Evolutionary conservation across 345 rosid genomes (phyloP), one percentile per base, ranked within the genome.

Genomic region (Bretschneidera sinensis): DNA sequence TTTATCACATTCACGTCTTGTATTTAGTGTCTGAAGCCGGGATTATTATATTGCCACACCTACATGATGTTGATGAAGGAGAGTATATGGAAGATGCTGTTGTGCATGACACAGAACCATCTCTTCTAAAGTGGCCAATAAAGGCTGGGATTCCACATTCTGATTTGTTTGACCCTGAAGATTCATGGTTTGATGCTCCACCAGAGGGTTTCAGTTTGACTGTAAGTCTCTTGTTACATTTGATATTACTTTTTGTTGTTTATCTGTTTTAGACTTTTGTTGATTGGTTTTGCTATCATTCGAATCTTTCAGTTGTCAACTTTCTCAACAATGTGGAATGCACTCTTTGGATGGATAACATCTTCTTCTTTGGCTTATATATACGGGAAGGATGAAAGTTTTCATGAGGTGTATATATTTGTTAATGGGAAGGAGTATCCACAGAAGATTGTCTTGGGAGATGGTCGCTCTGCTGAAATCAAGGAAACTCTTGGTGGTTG

Each of bases 321-420:
- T 61, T 94, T 94, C 61, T 95, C 95, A 48, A 83, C 83, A 31
- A 84, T 86, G 95, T 94, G 97, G 96, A 79, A 84, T 77, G 73
- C 84, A 22, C 84, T 88, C 59, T 88, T 94, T 79, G 84, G 82
- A 24, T 94, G 99, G 99, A 74, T 83, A 64, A 84, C 97, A 19
- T 79, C 97, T 24, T 88, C 96, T 63, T 84, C 92, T 24, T 74
- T 94, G 76, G 97, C 96, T 48, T 88, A 80, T 71, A 83, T 88
- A 63, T 90, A 90, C 57, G 92, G 96, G 50, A 80, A 79, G 75
- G 99, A 94, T 59, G 96, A 82, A 61, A 79, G 78, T 64, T 70
- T 66, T 70, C 77, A 79, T 59, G 99, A 85, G 72, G 89, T 84
- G 22, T 90, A 85, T 71, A 25, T 76, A 61, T 67, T 60, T 23